phyloP scores from a whole-genome alignment of 306 rosid species.

The Trifolium repens region DNA sequence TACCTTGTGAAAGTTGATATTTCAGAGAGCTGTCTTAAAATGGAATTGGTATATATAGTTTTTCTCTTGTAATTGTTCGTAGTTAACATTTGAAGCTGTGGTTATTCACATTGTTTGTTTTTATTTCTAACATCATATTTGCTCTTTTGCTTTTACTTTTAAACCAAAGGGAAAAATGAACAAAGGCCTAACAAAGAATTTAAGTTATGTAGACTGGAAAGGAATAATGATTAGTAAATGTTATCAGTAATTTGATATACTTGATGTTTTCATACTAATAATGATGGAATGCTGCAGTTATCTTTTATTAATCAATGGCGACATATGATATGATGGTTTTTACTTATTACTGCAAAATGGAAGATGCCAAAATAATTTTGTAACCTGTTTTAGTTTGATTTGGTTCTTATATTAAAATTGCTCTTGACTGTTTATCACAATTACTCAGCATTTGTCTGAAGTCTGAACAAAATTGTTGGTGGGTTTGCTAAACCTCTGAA shows the following conservation, averaged over 20 bases:
- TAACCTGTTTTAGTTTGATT: not conserved
- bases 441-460: not conserved
- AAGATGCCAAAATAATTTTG: not conserved
- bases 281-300: not conserved
- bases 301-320: constrained; percentile 10
- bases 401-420: not conserved
- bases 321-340: constrained; percentile 1
- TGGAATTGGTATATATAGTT: constrained; percentile 34
- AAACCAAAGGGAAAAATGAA: constrained; percentile 1
- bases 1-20: constrained; percentile 38
- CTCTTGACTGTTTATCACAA: not conserved
- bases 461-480: constrained; percentile 19
- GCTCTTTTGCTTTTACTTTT: constrained; percentile 23
- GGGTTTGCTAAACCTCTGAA: constrained; percentile 1
- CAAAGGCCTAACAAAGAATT: not conserved
- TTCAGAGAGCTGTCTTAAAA: constrained; percentile 28
- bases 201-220: constrained; percentile 6
- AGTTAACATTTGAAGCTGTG: constrained; percentile 1
- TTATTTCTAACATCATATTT: constrained; percentile 24
- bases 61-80: constrained; percentile 7
- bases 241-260: not conserved
- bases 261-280: not conserved
- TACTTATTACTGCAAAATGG: not conserved
- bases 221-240: not conserved
- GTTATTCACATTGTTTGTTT: constrained; percentile 15